phyloP scores from a whole-genome alignment of 176 grass and related monocot genomes.

The Lolium rigidum region DNA sequence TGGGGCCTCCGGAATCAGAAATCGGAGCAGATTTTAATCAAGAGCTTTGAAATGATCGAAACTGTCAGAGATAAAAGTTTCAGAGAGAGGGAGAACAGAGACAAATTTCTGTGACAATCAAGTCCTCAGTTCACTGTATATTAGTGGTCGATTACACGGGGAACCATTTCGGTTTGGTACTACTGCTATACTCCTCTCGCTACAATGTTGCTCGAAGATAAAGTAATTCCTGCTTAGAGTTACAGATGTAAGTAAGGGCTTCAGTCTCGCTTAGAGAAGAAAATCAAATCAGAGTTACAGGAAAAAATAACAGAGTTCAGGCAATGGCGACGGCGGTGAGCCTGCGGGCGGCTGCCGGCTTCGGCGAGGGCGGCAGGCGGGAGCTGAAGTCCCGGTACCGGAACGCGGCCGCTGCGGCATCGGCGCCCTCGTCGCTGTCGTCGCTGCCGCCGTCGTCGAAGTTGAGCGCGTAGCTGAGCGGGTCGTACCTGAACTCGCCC shows the following conservation, averaged over 20 bases:
- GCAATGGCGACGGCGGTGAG: slow-evolving; percentile 35
- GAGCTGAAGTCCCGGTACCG: slow-evolving; percentile 61
- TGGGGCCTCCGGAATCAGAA: no score
- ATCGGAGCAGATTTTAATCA: no score
- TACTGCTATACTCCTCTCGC: not conserved
- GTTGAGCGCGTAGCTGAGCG: slow-evolving; percentile 91
- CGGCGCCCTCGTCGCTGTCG: slow-evolving; percentile 16
- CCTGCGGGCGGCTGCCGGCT: not conserved
- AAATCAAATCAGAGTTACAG: not conserved
- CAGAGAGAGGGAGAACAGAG: no score
- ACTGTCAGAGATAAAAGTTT: no score
- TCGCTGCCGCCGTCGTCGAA: slow-evolving; percentile 75
- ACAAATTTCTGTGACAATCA: no score
- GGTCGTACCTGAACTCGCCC: slow-evolving; percentile 77
- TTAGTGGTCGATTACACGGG: no score
- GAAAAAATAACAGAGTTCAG: not conserved
- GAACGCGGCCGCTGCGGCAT: slow-evolving; percentile 29
- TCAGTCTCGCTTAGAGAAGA: not conserved
- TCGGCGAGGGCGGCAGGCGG: slow-evolving; percentile 51
- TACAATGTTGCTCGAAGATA: not conserved
- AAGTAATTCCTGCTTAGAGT: not conserved
- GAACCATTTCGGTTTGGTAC: not conserved
- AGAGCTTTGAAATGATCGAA: no score
- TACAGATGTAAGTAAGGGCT: not conserved
- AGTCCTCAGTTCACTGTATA: no score